These are phyloP conservation scores for Cryptococcus sp. DNA, from an alignment of 1,284 basidiomycete genomes.

Conservation along the genomic window DNA sequence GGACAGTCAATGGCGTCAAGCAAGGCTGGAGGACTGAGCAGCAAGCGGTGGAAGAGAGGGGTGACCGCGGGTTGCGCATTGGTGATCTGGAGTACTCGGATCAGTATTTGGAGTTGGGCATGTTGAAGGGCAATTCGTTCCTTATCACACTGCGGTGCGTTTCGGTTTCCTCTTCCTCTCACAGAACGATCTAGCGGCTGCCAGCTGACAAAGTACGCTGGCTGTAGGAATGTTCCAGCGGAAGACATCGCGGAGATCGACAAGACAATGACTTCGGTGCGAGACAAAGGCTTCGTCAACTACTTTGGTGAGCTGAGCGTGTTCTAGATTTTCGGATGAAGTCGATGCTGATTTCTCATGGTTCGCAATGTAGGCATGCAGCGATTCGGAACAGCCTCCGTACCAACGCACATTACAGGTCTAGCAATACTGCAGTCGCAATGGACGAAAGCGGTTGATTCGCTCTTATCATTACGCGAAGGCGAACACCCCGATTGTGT, in stretches of 20 bases:
- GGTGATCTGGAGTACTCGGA: conserved; percentile 85
- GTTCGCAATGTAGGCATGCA: conserved; percentile 75
- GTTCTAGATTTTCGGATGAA: neutral
- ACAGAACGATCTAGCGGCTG: neutral
- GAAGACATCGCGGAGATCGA: conserved; percentile 71
- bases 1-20: conserved; percentile 67
- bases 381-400: conserved; percentile 93
- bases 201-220: neutral
- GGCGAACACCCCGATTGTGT: conserved; percentile 88
- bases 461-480: conserved; percentile 76
- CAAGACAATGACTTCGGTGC: conserved; percentile 75
- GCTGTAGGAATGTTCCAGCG: conserved; percentile 69
- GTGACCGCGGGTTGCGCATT: conserved; percentile 86
- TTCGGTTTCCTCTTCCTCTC: neutral
- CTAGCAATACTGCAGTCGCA: conserved; percentile 83
- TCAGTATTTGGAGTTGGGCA: conserved; percentile 81
- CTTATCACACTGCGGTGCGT: conserved; percentile 85
- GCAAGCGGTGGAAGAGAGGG: conserved; percentile 67
- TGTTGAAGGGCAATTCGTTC: conserved; percentile 95
- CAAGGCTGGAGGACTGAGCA: conserved; percentile 60
- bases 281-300: conserved; percentile 90
- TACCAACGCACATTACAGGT: conserved; percentile 93
- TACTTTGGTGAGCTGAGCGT: conserved; percentile 73
- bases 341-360: neutral
- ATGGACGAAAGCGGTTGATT: conserved; percentile 82